Evolutionary conservation across 2,329 filamentous ascomycete genomes (phyloP), one percentile per base, ranked within the genome.

Genomic region (Cadophora sp.): DNA sequence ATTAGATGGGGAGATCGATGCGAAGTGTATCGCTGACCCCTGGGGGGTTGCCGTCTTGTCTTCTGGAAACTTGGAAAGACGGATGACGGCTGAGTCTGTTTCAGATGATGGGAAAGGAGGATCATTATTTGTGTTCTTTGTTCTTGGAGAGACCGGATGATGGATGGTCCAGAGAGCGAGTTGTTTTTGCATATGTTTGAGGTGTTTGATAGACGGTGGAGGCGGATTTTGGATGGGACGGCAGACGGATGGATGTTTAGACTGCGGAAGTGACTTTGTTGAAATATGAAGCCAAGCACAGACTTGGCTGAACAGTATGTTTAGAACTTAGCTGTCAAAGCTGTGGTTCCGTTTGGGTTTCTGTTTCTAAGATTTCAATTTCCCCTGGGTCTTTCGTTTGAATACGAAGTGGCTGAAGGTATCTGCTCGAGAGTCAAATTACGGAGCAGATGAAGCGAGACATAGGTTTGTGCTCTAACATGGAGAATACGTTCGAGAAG

Each of bases 141-240:
- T 41, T 39, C 14, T 24, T 39, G 36, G 36, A n/a, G 8, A 58
- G 33, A 58, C 33, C 55, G 55, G 55, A 58, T 58, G 36, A 58
- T 58, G 55, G 55, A 27, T 9, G n/a, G 16, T 58, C 55, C 36
- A 43, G 20, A 24, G 55, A 14, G 20, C 4, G 36, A 58, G 9
- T 39, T 8, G 20, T 58, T 58, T 13, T 58, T 58, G 33, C 11
- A 22, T 18, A 43, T 43, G 55, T 39, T 58, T 58, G n/a, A 16
- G 16, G 5, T 41, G 55, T 43, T 58, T 58, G 55, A 58, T 43
- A 22, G 18, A 20, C n/a, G 16, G 45, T 8, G 18, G 45, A 48
- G 45, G n/a, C 7, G 45, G 45, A 48, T 48, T 48, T 33, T 48
- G 16, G 20, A 48, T 48, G 9, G 45, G 45, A 48, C 7, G 45